Evolutionary conservation across 768 basidiomycete genomes (phyloP), one percentile per base, ranked within the genome.

Genomic region (Hygrocybe coccinea): DNA sequence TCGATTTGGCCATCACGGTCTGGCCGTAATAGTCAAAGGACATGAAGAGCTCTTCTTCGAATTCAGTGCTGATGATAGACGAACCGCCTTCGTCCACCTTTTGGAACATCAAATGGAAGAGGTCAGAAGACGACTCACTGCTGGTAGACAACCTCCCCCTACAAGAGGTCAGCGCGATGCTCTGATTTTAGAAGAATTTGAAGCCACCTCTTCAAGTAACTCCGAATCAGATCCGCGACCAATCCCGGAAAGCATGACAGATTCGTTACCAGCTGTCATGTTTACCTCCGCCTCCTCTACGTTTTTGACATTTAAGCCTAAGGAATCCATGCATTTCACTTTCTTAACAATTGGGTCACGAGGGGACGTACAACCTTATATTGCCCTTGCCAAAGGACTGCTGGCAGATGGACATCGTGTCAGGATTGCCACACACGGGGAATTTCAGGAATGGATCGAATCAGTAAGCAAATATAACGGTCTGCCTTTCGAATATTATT

Each of bases 1-100:
- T 60, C 83, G 89, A 21, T 91, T 97, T 67, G 91, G 89, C 5
- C 92, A 93, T 65, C 82, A 88, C 64, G 95, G 95, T 24, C 80
- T 98, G 17, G 84, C 90, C 35, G 77, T 98, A 54, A 86, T 97
- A 52, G 84, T 99, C 62, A 91, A 89, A 64, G 95, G 95, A 0
- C 93, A 98, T 66, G 95, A 99, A 71, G 95, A 99, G 67, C 77
- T 98, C 9, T 99, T 99, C 76, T 89, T 98, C 63, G 97, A 99
- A 70, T 95, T 99, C 67, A 77, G 79, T 39, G 84, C 86, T 17
- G 82, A 87, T 55, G 86, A 90, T 53, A 85, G 90, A 59, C 83
- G 95, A 21, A 79, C 86, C 59, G 84, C 85, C 1, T 94, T 95
- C 64, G 80, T 89, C 17, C 68, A 68, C 11, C 75, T 95, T 17